phyloP scores from a whole-genome alignment of 1,284 basidiomycete species.

The Leccinum angustisporum region DNA sequence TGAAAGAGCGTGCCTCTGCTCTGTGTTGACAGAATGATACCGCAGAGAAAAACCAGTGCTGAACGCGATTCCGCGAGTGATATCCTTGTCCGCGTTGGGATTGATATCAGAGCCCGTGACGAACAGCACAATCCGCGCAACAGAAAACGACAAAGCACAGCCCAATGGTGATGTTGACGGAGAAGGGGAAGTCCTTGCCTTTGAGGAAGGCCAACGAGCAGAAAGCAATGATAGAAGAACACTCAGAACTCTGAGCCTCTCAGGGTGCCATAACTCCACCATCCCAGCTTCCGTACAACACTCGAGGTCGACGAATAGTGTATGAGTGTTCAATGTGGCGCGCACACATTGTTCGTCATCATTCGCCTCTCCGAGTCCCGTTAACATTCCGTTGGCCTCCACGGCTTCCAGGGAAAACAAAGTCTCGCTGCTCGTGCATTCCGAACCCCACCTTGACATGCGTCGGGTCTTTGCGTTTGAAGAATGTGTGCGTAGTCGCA shows the following conservation, averaged over 20 bases:
- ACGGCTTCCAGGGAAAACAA: slow-evolving; percentile 59
- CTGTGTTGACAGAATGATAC: slow-evolving; percentile 57
- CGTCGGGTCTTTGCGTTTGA: slow-evolving; percentile 21
- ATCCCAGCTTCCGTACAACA: slow-evolving; percentile 61
- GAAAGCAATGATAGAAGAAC: slow-evolving; percentile 35
- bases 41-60: slow-evolving; percentile 59
- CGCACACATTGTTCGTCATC: slow-evolving; percentile 43
- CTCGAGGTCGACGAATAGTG: slow-evolving; percentile 52
- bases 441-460: slow-evolving; percentile 33
- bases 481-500: slow-evolving; percentile 42
- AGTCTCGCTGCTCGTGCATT: slow-evolving; percentile 45
- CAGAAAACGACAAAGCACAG: slow-evolving; percentile 53
- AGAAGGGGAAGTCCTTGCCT: slow-evolving; percentile 29
- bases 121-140: slow-evolving; percentile 67
- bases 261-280: slow-evolving; percentile 72
- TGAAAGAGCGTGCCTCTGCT: slow-evolving; percentile 46
- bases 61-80: slow-evolving; percentile 73
- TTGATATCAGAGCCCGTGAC: slow-evolving; percentile 78
- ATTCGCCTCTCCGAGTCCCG: slow-evolving; percentile 47
- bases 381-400: slow-evolving; percentile 45
- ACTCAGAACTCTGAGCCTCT: slow-evolving; percentile 56
- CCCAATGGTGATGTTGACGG: slow-evolving; percentile 50
- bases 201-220: slow-evolving; percentile 26
- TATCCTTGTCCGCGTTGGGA: slow-evolving; percentile 60
- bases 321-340: slow-evolving; percentile 46